A percentile compares a stretch with the other conserved stretches of the same genome.
phyloP scores from a whole-genome alignment of 768 basidiomycete genomes.

The Kwoniella sp. region DNA sequence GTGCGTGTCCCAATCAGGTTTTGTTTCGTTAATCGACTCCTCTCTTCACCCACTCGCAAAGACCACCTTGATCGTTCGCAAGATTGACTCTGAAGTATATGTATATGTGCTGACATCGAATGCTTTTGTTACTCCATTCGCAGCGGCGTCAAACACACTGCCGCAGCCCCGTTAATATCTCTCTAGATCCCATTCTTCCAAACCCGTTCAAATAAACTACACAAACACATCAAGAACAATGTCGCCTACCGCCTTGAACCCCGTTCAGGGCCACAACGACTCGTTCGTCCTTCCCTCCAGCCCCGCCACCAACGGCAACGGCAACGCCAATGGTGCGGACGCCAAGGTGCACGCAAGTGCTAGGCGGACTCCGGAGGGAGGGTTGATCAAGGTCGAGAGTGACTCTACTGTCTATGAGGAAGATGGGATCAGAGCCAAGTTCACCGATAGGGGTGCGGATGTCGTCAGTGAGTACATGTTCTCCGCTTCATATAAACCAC shows the following conservation, averaged over 20 bases:
- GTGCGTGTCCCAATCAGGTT: constrained; percentile 43
- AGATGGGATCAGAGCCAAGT: constrained; percentile 47
- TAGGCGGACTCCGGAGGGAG: constrained; percentile 49
- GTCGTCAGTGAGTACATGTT: constrained; percentile 64
- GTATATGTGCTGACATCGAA: constrained; percentile 3
- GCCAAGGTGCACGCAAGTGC: constrained; percentile 50
- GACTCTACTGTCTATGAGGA: constrained; percentile 48
- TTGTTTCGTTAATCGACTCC: too few relatives aligned
- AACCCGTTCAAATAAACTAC: constrained; percentile 22
- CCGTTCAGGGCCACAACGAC: constrained; percentile 38
- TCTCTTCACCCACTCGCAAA: not conserved
- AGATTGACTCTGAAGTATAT: too few relatives aligned
- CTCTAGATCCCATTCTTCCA: constrained; percentile 43
- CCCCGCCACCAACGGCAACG: not conserved
- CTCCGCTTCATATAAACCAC: not conserved
- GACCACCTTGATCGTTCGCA: not conserved
- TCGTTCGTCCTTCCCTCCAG: constrained; percentile 37
- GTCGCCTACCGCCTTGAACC: constrained; percentile 52
- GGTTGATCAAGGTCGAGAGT: constrained; percentile 52
- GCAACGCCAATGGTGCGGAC: constrained; percentile 3
- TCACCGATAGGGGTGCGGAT: constrained; percentile 48
- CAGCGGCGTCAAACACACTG: constrained; percentile 83
- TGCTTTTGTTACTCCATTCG: not conserved
- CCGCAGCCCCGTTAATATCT: constrained; percentile 65
- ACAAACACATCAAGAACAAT: constrained; percentile 43